phyloP scores from a whole-genome alignment of 805 yeast genomes.

The Jamesozyma jinghongensis region DNA sequence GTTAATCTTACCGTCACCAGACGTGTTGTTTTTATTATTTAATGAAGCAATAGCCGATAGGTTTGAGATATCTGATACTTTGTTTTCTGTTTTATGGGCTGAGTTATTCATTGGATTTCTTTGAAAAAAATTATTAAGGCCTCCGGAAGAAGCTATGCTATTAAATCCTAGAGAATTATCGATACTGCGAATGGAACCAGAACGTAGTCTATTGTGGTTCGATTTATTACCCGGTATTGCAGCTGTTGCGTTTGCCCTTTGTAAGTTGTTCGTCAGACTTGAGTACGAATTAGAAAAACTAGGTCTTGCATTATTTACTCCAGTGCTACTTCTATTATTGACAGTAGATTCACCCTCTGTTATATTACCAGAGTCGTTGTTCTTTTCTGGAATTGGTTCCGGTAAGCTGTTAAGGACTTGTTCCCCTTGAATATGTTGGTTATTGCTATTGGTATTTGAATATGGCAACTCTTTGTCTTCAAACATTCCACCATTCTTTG shows the following conservation, averaged over 20 bases:
- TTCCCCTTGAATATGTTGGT: neutral
- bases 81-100: neutral
- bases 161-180: neutral
- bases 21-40: no score
- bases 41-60: neutral
- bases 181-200: neutral
- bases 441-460: neutral
- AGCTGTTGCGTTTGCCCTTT: conserved; percentile 12
- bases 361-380: neutral
- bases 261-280: conserved; percentile 25
- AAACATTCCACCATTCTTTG: neutral
- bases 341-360: neutral
- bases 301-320: neutral
- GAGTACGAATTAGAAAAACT: conserved; percentile 27
- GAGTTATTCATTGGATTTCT: neutral
- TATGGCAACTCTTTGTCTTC: neutral
- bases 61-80: neutral
- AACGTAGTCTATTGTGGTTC: neutral
- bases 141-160: neutral
- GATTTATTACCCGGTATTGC: conserved; percentile 3
- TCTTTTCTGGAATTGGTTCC: neutral
- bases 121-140: conserved; percentile 2
- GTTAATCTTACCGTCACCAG: conserved; percentile 10
- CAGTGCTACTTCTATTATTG: neutral
- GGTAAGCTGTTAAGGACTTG: neutral